phyloP scores from a whole-genome alignment of 148 eudicot genomes.

The Diospyros kaki region DNA sequence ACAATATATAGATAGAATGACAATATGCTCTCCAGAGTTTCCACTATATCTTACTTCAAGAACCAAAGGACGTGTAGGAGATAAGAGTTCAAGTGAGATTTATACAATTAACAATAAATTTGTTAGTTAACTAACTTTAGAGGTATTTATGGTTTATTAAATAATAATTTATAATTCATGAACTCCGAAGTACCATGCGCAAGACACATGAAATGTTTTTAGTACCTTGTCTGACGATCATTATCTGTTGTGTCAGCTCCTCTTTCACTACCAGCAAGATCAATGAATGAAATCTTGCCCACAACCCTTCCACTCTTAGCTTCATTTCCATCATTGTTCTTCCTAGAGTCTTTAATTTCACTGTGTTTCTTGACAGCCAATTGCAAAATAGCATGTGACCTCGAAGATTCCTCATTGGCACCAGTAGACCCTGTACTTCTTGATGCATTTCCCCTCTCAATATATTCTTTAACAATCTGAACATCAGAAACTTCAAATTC shows the following conservation, averaged over 20 bases:
- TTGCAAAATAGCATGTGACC: conserved; percentile 98
- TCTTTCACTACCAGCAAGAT: conserved; percentile 98
- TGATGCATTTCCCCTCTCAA: conserved; percentile 82
- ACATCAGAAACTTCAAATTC: conserved; percentile 98
- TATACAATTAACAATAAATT: no score
- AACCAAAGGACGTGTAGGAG: no score
- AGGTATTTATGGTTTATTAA: no score
- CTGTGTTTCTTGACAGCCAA: conserved; percentile 87
- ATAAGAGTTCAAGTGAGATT: no score
- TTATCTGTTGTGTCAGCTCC: conserved; percentile 99
- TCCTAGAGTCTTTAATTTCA: conserved; percentile 72
- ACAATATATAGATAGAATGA: no score
- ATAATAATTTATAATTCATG: no score
- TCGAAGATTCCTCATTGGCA: conserved; percentile 97
- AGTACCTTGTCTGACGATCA: conserved; percentile 91
- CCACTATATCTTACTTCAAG: no score
- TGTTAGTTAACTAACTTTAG: no score
- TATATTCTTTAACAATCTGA: conserved; percentile 90
- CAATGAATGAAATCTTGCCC: conserved; percentile 97
- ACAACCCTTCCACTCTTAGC: conserved; percentile 73
- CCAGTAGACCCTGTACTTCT: conserved; percentile 99
- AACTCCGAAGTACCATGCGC: no score
- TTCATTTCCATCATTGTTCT: conserved; percentile 68
- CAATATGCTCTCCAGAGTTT: no score
- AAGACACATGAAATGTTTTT: no score